Conservation (phyloP, 306 rosid species). For the Astragalus membranaceus region DNA sequence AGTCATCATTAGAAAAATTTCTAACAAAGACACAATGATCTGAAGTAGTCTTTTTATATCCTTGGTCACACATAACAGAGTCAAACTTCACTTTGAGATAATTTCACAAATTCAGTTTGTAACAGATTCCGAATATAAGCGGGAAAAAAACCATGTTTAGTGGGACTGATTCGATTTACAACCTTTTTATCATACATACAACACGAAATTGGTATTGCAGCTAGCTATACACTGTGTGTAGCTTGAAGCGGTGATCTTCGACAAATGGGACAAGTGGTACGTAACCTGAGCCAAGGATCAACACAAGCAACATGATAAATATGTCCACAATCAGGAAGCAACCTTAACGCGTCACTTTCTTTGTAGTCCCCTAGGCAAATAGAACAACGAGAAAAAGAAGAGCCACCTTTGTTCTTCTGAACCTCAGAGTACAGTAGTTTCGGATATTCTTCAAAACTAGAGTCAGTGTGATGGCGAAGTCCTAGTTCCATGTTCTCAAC, state of each 20-base stretch:
- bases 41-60: no score
- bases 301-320: conserved; percentile 34
- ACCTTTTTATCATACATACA: no score
- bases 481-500: neutral
- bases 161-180: no score
- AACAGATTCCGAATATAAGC: no score
- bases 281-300: conserved; percentile 44
- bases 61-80: no score
- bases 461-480: neutral
- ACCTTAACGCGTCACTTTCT: conserved; percentile 33
- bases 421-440: conserved; percentile 22
- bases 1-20: no score
- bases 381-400: conserved; percentile 24
- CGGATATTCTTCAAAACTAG: conserved; percentile 17
- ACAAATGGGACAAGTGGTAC: conserved; percentile 46
- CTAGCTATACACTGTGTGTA: no score
- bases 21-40: no score
- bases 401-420: neutral
- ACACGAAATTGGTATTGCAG: no score
- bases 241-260: conserved; percentile 20
- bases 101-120: no score
- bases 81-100: no score
- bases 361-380: conserved; percentile 50
- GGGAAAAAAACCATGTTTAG: no score
- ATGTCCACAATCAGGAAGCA: conserved; percentile 42